Percentiles rank a stretch among this genome's conserved stretches.
These are phyloP conservation scores for Fraxinus nigra DNA, from an alignment of 305 asterid species.

Conservation along the genomic window DNA sequence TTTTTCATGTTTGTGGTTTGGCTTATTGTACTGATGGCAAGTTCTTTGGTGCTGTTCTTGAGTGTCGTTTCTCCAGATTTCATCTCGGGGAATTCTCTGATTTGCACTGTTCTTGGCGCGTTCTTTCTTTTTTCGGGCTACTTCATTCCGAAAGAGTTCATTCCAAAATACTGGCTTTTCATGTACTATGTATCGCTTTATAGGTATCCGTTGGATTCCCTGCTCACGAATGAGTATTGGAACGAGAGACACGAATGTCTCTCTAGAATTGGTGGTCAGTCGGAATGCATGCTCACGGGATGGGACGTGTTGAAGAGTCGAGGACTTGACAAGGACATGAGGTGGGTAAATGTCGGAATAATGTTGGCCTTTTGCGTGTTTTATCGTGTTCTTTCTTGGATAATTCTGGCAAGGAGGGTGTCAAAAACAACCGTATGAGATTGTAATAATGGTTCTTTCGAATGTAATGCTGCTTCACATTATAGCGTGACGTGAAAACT, in stretches of 20 bases:
- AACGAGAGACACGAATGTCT: constrained; percentile 60
- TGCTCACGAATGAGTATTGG: constrained; percentile 77
- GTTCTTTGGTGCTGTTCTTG: constrained; percentile 77
- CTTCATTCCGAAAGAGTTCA: constrained; percentile 73
- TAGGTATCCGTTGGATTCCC: constrained; percentile 78
- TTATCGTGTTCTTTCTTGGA: constrained; percentile 72
- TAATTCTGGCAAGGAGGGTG: constrained; percentile 63
- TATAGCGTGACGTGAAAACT: neutral
- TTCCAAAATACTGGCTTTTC: constrained; percentile 84
- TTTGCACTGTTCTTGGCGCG: constrained; percentile 79
- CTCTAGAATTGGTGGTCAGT: constrained; percentile 28
- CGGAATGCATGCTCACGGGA: constrained; percentile 66
- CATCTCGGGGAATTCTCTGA: constrained; percentile 81
- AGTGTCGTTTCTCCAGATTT: constrained; percentile 84
- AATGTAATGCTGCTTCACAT: neutral
- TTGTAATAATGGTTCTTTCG: neutral
- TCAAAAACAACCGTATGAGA: constrained; percentile 55
- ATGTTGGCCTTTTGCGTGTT: constrained; percentile 70
- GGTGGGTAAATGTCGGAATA: constrained; percentile 75
- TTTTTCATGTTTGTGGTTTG: constrained; percentile 67
- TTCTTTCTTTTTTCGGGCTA: constrained; percentile 92
- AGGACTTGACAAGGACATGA: constrained; percentile 66
- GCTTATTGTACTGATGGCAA: constrained; percentile 88
- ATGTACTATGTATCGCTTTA: constrained; percentile 89
- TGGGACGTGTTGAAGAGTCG: constrained; percentile 69